Evolutionary conservation across 805 yeast genomes (phyloP).

Genomic region (Hanseniaspora lachancei): DNA sequence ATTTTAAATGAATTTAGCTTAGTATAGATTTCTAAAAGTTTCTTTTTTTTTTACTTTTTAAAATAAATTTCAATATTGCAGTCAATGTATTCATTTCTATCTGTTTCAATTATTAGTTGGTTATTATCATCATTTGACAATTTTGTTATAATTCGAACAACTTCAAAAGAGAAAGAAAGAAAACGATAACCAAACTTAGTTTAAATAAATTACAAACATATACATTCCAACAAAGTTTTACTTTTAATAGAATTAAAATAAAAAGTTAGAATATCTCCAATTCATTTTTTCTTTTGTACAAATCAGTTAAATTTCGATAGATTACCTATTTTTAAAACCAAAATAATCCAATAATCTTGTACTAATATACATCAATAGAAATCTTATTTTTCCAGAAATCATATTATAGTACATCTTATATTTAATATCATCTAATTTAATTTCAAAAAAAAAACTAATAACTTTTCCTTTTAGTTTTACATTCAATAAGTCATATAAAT

Average conservation of each 20-base stretch:
- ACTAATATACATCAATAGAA: no score
- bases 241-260: not conserved
- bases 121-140: no score
- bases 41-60: not conserved
- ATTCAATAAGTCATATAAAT: not conserved
- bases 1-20: not conserved
- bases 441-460: not conserved
- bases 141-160: no score
- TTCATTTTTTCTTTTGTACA: not conserved
- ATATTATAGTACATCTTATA: no score
- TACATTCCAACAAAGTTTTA: constrained; percentile 1
- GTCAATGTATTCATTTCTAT: no score
- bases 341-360: not conserved
- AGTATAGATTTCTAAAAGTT: not conserved
- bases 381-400: no score
- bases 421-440: no score
- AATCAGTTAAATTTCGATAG: not conserved
- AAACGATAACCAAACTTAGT: not conserved
- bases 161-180: not conserved
- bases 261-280: no score
- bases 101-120: no score
- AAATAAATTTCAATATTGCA: not conserved
- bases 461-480: no score
- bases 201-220: not conserved
- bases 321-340: not conserved